Percentiles rank a stretch among this genome's conserved stretches.
These are phyloP conservation scores for Phytophthora vignae DNA, from an alignment of 352 stramenopile genomes.

Conservation along the genomic window DNA sequence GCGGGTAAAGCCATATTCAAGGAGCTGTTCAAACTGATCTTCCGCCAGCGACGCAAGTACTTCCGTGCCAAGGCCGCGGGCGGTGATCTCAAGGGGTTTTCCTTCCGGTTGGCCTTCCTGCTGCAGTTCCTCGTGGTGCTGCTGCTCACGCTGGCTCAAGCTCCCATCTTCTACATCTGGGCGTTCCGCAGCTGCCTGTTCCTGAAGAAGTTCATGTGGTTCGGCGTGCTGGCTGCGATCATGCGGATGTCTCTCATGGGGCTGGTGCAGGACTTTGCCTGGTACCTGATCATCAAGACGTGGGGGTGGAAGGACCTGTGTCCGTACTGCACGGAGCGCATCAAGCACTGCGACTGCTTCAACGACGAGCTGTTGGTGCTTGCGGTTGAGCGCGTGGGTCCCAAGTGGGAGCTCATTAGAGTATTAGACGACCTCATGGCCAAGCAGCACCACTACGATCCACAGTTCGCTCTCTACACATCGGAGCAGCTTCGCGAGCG, in stretches of 20 bases:
- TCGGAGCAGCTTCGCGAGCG: constrained; percentile 67
- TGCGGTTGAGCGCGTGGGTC: constrained; percentile 60
- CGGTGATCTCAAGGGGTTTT: constrained; percentile 56
- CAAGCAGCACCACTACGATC: constrained; percentile 49
- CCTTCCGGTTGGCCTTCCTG: constrained; percentile 66
- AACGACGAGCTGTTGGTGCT: constrained; percentile 74
- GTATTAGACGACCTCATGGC: constrained; percentile 60
- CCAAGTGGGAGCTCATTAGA: constrained; percentile 75
- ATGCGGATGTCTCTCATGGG: constrained; percentile 67
- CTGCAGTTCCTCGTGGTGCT: constrained; percentile 62
- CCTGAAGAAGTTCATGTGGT: constrained; percentile 74
- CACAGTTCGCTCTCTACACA: constrained; percentile 67
- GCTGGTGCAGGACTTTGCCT: constrained; percentile 53
- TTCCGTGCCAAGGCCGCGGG: constrained; percentile 58
- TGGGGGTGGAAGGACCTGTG: constrained; percentile 78
- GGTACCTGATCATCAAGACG: constrained; percentile 66
- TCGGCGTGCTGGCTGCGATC: constrained; percentile 60
- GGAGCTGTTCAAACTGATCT: constrained; percentile 82
- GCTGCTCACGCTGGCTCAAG: constrained; percentile 57
- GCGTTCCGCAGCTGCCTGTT: constrained; percentile 67
- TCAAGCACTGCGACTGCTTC: constrained; percentile 74
- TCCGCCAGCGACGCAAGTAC: constrained; percentile 72
- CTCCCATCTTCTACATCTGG: constrained; percentile 77
- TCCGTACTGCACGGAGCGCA: constrained; percentile 63
- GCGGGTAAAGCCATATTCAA: constrained; percentile 77